Conservation (phyloP, 176 grass and related monocot genomes). For the Rhipidocladum racemiflorum region DNA sequence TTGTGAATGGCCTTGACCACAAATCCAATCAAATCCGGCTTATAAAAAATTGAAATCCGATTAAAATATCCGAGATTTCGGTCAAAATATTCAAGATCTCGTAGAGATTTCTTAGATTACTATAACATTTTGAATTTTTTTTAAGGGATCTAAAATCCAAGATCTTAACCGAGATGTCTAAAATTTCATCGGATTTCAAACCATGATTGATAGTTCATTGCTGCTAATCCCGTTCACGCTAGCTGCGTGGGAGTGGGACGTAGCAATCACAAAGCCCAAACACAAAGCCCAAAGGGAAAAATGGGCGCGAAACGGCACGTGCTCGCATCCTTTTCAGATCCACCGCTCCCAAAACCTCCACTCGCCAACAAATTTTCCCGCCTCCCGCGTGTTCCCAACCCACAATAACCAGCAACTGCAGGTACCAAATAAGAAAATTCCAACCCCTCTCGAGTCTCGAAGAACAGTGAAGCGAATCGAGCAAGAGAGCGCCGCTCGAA, state of each 20-base stretch:
- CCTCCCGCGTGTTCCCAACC: slow-evolving; percentile 1
- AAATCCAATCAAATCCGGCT: too few relatives aligned
- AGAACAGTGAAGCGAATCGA: neutral
- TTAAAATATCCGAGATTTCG: too few relatives aligned
- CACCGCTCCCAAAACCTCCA: slow-evolving; percentile 13
- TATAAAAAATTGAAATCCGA: too few relatives aligned
- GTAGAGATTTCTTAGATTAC: too few relatives aligned
- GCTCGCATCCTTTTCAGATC: neutral
- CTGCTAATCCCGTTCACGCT: slow-evolving; percentile 9
- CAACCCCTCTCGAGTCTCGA: neutral
- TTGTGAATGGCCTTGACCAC: too few relatives aligned
- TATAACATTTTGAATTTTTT: too few relatives aligned
- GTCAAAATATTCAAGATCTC: too few relatives aligned
- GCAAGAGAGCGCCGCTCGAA: neutral
- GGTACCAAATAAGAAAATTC: slow-evolving; percentile 32
- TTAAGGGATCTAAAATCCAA: too few relatives aligned
- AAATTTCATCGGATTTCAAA: too few relatives aligned
- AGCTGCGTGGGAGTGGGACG: neutral
- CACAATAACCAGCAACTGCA: neutral
- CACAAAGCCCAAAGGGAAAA: too few relatives aligned
- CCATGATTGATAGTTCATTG: too few relatives aligned
- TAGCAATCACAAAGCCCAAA: slow-evolving; percentile 1
- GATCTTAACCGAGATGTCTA: too few relatives aligned
- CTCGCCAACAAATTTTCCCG: slow-evolving; percentile 42
- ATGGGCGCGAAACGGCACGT: slow-evolving; percentile 56